A percentile compares a stretch with the other conserved stretches of the same genome.
These are phyloP conservation scores for Hypoxylon crocopeplum DNA, from an alignment of 495 filamentous ascomycete species.

Conservation along the genomic window DNA sequence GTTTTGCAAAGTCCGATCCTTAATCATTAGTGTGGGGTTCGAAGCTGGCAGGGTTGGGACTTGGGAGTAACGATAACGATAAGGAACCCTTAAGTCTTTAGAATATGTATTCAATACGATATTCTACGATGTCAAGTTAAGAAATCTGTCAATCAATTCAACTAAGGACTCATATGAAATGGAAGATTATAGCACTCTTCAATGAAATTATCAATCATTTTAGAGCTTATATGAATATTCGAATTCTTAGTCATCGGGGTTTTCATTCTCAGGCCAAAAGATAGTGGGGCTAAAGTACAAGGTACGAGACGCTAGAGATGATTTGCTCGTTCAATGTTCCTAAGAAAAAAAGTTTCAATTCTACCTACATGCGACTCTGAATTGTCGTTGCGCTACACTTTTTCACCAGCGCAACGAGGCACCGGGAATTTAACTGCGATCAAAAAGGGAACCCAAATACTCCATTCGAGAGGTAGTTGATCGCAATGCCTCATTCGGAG, in stretches of 20 bases:
- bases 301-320: constrained; percentile 12
- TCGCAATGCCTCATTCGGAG: constrained; percentile 55
- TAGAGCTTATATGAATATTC: no score
- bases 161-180: no score
- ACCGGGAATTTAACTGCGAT: neutral
- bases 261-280: neutral
- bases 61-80: constrained; percentile 4
- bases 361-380: constrained; percentile 18
- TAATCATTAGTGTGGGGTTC: neutral
- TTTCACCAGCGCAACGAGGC: constrained; percentile 15
- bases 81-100: neutral
- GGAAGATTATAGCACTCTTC: no score
- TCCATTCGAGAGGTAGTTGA: neutral
- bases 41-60: neutral
- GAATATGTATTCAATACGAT: no score
- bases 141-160: no score
- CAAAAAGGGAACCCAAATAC: neutral
- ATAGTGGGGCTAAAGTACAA: constrained; percentile 13
- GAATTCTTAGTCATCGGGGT: no score
- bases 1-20: neutral
- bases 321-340: constrained; percentile 4
- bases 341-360: constrained; percentile 37
- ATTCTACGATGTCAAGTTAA: no score
- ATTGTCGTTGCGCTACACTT: constrained; percentile 2
- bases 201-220: no score